Evolutionary conservation across 306 rosid species (phyloP).

Genomic region (Boehmeria nivea): DNA sequence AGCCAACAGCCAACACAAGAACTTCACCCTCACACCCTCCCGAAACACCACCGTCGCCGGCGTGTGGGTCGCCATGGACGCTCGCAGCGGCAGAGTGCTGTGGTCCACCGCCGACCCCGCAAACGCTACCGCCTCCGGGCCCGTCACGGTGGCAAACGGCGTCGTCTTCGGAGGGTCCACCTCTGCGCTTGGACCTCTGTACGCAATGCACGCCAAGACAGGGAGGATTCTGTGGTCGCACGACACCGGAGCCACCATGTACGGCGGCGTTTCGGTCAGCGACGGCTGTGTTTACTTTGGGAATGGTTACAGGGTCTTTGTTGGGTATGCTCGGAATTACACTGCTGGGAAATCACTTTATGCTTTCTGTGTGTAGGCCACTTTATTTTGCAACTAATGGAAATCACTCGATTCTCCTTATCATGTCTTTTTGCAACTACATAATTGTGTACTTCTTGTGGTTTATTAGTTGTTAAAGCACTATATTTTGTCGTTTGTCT

Average conservation of each 20-base stretch:
- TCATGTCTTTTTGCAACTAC: too few relatives aligned
- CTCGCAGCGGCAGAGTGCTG: constrained; percentile 32
- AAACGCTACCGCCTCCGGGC: constrained; percentile 22
- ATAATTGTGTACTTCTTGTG: too few relatives aligned
- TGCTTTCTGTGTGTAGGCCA: constrained; percentile 55
- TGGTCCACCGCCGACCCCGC: constrained; percentile 43
- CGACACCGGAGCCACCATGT: constrained; percentile 34
- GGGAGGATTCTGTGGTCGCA: constrained; percentile 46
- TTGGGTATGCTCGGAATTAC: constrained; percentile 20
- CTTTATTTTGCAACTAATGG: too few relatives aligned
- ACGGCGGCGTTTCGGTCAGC: constrained; percentile 51
- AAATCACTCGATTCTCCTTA: too few relatives aligned
- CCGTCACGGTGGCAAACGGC: constrained; percentile 51
- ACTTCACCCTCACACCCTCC: constrained; percentile 47
- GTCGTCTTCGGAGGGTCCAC: constrained; percentile 49
- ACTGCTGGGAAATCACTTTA: constrained; percentile 44
- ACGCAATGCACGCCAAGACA: constrained; percentile 32
- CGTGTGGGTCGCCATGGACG: constrained; percentile 64
- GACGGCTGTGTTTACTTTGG: constrained; percentile 55
- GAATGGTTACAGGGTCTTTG: constrained; percentile 40
- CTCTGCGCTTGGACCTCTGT: constrained; percentile 29
- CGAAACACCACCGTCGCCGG: constrained; percentile 30
- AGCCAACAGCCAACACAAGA: constrained; percentile 29
- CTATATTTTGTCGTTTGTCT: too few relatives aligned
- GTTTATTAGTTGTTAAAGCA: too few relatives aligned